Evolutionary conservation across 768 basidiomycete genomes (phyloP).

Genomic region (Tulasnella sp.): DNA sequence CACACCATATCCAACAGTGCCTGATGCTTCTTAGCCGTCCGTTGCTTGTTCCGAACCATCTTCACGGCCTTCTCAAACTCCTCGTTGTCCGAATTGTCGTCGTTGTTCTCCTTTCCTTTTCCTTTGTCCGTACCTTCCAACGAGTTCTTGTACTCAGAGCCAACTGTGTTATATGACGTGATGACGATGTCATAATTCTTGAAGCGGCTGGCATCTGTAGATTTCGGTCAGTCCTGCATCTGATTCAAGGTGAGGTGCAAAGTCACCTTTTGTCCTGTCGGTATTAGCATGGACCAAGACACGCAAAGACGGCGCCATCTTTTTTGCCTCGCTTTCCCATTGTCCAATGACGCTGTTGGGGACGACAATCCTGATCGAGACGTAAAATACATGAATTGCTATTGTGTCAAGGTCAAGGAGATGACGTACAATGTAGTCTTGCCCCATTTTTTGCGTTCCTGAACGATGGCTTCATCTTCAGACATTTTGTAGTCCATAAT

Average conservation of each 20-base stretch:
- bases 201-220: slow-evolving; percentile 42
- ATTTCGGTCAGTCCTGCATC: neutral
- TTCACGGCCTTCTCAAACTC: slow-evolving; percentile 12
- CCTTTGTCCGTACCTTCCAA: slow-evolving; percentile 33
- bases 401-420: neutral
- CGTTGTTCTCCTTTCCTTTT: slow-evolving; percentile 32
- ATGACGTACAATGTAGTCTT: slow-evolving; percentile 52
- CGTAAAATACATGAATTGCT: neutral
- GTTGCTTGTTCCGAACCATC: slow-evolving; percentile 16
- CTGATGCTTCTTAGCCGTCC: slow-evolving; percentile 30
- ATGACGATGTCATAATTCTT: slow-evolving; percentile 56
- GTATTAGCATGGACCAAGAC: slow-evolving; percentile 81
- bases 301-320: slow-evolving; percentile 49
- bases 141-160: slow-evolving; percentile 59
- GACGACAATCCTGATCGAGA: slow-evolving; percentile 62
- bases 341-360: slow-evolving; percentile 81
- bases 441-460: slow-evolving; percentile 41
- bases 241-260: neutral
- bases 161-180: slow-evolving; percentile 76
- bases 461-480: slow-evolving; percentile 34
- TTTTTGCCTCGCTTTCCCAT: slow-evolving; percentile 78
- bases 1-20: slow-evolving; percentile 64
- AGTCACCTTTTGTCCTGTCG: slow-evolving; percentile 51
- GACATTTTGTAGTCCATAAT: slow-evolving; percentile 72
- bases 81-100: slow-evolving; percentile 27